phyloP scores from a whole-genome alignment of 2,329 filamentous ascomycete genomes.

The Monosporascus sp. region DNA sequence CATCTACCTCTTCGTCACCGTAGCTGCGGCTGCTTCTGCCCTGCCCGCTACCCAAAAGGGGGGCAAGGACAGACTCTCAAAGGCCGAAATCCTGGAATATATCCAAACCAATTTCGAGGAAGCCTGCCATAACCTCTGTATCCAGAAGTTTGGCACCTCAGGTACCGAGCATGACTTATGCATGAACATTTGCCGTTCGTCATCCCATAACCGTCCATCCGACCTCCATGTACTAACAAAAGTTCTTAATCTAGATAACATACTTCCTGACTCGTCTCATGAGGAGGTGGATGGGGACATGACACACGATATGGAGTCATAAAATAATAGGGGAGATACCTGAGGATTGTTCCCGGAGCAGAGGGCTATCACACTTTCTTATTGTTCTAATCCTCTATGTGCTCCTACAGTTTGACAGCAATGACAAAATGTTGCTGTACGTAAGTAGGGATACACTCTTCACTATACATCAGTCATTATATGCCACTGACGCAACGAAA shows the following conservation, averaged over 20 bases:
- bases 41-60: not conserved
- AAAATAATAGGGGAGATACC: no score
- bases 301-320: no score
- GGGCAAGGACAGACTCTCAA: not conserved
- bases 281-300: not conserved
- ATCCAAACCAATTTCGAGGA: conserved; percentile 8
- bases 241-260: not conserved
- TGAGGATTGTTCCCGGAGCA: no score
- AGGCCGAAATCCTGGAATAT: conserved; percentile 3
- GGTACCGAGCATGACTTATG: conserved; percentile 10
- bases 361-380: no score
- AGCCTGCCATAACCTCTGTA: conserved; percentile 12
- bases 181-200: conserved; percentile 16
- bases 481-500: no score
- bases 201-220: not conserved
- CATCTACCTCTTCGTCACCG: not conserved
- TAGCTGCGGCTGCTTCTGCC: not conserved
- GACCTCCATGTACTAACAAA: not conserved
- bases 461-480: no score
- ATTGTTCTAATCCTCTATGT: no score
- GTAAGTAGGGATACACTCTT: no score
- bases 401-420: no score
- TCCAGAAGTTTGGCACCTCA: conserved; percentile 8
- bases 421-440: no score
- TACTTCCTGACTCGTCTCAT: not conserved